phyloP scores from a whole-genome alignment of 2,329 filamentous ascomycete species.

The Fusarium sarcochroum region DNA sequence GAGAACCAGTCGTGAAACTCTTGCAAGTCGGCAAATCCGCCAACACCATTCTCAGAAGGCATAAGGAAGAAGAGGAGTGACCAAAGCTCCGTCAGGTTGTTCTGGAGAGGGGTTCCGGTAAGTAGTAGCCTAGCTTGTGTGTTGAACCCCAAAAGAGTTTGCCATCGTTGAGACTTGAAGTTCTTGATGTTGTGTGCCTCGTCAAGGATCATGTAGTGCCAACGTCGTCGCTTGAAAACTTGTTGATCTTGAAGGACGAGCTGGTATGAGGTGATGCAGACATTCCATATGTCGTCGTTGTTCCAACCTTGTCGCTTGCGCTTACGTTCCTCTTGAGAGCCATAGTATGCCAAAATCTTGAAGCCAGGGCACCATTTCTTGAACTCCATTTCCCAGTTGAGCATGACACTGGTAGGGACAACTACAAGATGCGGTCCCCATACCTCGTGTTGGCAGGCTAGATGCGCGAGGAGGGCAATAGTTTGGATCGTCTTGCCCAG shows the following conservation, averaged over 20 bases:
- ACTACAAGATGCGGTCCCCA: constrained; percentile 98
- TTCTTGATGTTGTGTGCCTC: constrained; percentile 99
- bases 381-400: constrained; percentile 99
- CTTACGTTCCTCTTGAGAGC: constrained; percentile 91
- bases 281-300: constrained; percentile 94
- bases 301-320: constrained; percentile 94
- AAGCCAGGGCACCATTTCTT: constrained; percentile 99
- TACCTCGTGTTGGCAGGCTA: constrained; percentile 89
- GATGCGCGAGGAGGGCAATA: constrained; percentile 91
- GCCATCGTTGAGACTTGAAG: constrained; percentile 97
- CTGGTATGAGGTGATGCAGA: constrained; percentile 98
- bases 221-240: constrained; percentile 90
- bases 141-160: constrained; percentile 93
- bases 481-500: constrained; percentile 99
- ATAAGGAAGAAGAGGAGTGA: constrained; percentile 96
- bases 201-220: constrained; percentile 99
- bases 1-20: constrained; percentile 98
- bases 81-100: constrained; percentile 97
- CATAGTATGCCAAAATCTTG: constrained; percentile 98
- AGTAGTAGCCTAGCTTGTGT: constrained; percentile 88
- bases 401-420: constrained; percentile 97
- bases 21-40: constrained; percentile 92
- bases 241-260: constrained; percentile 94
- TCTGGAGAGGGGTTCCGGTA: constrained; percentile 95
- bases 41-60: constrained; percentile 88